Base-by-base conservation (phyloP, 2,329 filamentous ascomycete species). In the Fusarium sulawesiense region DNA sequence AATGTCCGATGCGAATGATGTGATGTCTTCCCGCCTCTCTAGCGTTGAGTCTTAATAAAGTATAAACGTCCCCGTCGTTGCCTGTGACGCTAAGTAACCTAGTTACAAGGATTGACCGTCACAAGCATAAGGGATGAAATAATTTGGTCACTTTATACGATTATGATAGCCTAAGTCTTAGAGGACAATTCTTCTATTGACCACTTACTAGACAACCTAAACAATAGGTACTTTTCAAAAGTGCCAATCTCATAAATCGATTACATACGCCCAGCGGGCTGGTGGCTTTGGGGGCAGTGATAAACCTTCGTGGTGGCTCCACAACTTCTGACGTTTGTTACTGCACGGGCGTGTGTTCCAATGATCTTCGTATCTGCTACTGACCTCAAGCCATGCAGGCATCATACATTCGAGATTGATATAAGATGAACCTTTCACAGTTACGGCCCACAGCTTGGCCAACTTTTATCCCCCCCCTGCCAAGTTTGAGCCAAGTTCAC, bases 51-150 rank as follows among this genome's bases (percentile, higher is more conserved):
- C 18, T 16, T 20, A 1, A 48, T 14, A 50, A 34, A 50, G 12
- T n/a, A 50, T 34, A 37, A 34, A 13, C 9, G 3, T 11, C 9
- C 0, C 1, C 2, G 16, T 6, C 5, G 32, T 11, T 37, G 4
- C 1, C 16, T 4, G 2, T 9, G 6, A 30, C 29, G 12, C 29
- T 13, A 30, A 30, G 29, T 13, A 13, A 13, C 11, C 5, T 13
- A 6, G 5, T 13, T 2, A 18, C 0, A 37, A 37, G 16, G 3
- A 10, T 34, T 5, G 8, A 18, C 2, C 16, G 16, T 9, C 16
- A 34, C 2, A 29, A 29, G 27, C 10, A 29, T 29, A 29, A 11
- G 27, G 11, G 10, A 29, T 11, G 27, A 29, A 29, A 29, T 29
- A 5, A 12, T 29, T 29, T 29, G 27, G 11, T 29, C 27, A 29